These are phyloP conservation scores for Pseudogymnoascus sp. DNA, from an alignment of 2,329 filamentous ascomycete species.

Conservation along the genomic window DNA sequence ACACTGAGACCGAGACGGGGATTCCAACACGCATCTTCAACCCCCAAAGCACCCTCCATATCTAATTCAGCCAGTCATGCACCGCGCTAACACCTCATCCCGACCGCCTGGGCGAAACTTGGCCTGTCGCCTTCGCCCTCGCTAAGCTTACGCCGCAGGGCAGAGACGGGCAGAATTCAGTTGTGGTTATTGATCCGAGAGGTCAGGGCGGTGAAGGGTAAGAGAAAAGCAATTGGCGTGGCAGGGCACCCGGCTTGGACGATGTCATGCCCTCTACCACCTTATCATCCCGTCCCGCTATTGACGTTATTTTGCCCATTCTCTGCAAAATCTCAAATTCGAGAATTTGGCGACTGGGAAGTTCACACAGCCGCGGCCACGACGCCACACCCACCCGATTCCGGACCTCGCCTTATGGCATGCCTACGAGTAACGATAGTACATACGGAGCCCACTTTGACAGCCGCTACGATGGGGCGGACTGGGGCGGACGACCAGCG, in stretches of 20 bases:
- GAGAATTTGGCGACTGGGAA: too few species aligned
- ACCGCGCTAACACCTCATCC: slow-evolving; percentile 1
- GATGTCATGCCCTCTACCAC: too few species aligned
- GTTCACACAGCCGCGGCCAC: too few species aligned
- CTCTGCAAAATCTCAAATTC: too few species aligned
- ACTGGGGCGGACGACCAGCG: neutral
- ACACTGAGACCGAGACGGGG: neutral
- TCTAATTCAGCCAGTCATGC: neutral
- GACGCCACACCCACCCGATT: neutral
- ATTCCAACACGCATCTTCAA: too few species aligned
- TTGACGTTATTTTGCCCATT: too few species aligned
- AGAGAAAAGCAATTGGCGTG: too few species aligned
- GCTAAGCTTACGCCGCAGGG: neutral
- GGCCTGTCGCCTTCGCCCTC: neutral
- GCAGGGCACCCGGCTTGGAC: neutral
- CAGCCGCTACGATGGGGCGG: slow-evolving; percentile 5
- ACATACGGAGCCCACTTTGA: neutral
- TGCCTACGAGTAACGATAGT: too few species aligned
- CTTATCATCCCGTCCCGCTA: neutral
- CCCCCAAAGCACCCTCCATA: too few species aligned
- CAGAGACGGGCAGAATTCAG: neutral
- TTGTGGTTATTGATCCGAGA: too few species aligned
- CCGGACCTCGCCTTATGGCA: neutral
- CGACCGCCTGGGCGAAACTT: neutral
- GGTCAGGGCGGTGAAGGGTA: too few species aligned